phyloP scores from a whole-genome alignment of 1,284 basidiomycete species.

The Violaceomyces palustris region DNA sequence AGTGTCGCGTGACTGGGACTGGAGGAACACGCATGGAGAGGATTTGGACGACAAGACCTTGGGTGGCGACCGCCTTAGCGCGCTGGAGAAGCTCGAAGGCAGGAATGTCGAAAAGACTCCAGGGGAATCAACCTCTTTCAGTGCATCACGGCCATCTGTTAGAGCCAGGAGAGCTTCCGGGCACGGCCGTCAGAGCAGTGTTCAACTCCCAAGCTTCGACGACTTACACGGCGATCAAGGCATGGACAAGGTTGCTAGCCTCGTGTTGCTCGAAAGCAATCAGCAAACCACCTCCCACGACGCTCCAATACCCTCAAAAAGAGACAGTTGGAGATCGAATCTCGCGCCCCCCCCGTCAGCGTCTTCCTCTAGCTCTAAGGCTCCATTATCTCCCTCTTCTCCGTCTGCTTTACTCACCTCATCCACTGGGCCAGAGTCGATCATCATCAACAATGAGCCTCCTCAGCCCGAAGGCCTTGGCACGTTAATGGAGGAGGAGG shows the following conservation, averaged over 20 bases:
- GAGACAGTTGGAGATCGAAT: no score
- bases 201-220: constrained; percentile 43
- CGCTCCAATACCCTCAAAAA: no score
- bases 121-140: constrained; percentile 3
- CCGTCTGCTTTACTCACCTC: not conserved
- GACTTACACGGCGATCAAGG: constrained; percentile 32
- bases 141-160: constrained; percentile 13
- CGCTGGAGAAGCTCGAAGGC: constrained; percentile 46
- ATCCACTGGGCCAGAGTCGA: constrained; percentile 15
- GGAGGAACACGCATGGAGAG: constrained; percentile 14
- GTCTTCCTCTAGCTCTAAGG: not conserved
- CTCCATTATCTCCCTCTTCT: not conserved
- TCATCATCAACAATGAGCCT: constrained; percentile 21
- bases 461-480: constrained; percentile 30
- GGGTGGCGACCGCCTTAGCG: constrained; percentile 37
- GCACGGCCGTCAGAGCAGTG: constrained; percentile 31
- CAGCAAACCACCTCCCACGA: constrained; percentile 7
- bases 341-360: not conserved
- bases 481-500: constrained; percentile 44
- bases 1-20: constrained; percentile 14
- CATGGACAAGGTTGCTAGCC: constrained; percentile 16
- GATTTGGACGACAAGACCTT: constrained; percentile 12
- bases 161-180: constrained; percentile 1
- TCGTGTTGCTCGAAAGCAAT: constrained; percentile 15
- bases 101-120: constrained; percentile 3